Evolutionary conservation across 805 yeast genomes (phyloP).

Genomic region (Kuraishia piskuri): DNA sequence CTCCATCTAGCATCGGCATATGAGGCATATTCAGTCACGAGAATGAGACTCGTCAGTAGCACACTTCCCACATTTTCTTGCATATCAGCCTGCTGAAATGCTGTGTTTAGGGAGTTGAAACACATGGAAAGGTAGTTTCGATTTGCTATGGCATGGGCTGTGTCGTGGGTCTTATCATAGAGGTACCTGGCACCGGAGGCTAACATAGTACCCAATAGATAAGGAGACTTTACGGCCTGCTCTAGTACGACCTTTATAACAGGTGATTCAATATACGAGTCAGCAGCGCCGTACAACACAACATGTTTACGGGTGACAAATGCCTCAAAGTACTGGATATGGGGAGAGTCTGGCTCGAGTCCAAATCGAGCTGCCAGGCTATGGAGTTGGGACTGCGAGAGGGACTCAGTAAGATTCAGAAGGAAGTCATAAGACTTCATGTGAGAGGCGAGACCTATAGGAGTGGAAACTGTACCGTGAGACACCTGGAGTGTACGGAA

Average conservation of each 20-base stretch:
- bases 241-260: conserved; percentile 16
- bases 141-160: conserved; percentile 3
- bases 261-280: conserved; percentile 18
- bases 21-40: conserved; percentile 53
- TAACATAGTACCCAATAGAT: conserved; percentile 54
- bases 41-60: conserved; percentile 53
- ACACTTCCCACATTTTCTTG: conserved; percentile 52
- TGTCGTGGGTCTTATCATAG: neutral
- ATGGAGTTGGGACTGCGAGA: conserved; percentile 8
- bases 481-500: neutral
- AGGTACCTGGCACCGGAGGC: conserved; percentile 58
- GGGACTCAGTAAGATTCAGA: neutral
- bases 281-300: conserved; percentile 17
- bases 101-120: conserved; percentile 35
- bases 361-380: conserved; percentile 13
- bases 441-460: neutral
- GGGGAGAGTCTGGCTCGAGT: conserved; percentile 9
- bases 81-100: conserved; percentile 8
- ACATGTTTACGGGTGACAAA: conserved; percentile 20
- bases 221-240: conserved; percentile 35
- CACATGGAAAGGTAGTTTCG: conserved; percentile 48
- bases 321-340: conserved; percentile 15
- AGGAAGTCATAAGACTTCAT: neutral
- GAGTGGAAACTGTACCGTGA: neutral
- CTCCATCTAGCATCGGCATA: conserved; percentile 48